These are phyloP conservation scores for Tremella yokohamensis DNA, from an alignment of 768 basidiomycete species.

Conservation along the genomic window DNA sequence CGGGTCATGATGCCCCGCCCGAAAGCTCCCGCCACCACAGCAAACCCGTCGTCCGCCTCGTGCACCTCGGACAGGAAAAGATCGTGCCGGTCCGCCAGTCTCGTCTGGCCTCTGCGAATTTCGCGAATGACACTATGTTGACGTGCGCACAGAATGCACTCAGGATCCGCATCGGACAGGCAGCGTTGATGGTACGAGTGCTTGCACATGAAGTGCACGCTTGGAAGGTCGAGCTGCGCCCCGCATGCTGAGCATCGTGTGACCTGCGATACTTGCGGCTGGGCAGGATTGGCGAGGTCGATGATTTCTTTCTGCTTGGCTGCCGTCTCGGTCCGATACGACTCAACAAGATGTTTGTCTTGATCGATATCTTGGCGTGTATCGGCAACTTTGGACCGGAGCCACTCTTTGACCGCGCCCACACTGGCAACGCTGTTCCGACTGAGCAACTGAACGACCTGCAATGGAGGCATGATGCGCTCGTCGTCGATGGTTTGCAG, in stretches of 20 bases:
- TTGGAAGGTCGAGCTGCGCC: conserved; percentile 85
- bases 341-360: conserved; percentile 82
- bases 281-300: conserved; percentile 71
- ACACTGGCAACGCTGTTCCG: conserved; percentile 86
- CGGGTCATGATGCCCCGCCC: conserved; percentile 43
- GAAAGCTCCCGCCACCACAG: conserved; percentile 50
- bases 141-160: conserved; percentile 83
- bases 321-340: conserved; percentile 79
- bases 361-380: conserved; percentile 70
- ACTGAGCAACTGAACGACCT: conserved; percentile 80
- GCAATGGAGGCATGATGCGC: conserved; percentile 80
- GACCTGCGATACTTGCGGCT: conserved; percentile 87
- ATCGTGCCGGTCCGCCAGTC: conserved; percentile 58
- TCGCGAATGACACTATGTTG: conserved; percentile 86
- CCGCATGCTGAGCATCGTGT: conserved; percentile 86
- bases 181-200: conserved; percentile 96
- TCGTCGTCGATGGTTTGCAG: conserved; percentile 75
- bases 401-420: conserved; percentile 86
- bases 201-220: conserved; percentile 95
- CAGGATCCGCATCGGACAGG: conserved; percentile 78
- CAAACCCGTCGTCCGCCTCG: conserved; percentile 52
- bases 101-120: conserved; percentile 79
- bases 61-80: conserved; percentile 51
- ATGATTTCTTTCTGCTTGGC: conserved; percentile 75
- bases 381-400: conserved; percentile 71